Evolutionary conservation across 345 rosid species (phyloP), one percentile per base, ranked within the genome.

Genomic region (Citrus medica): DNA sequence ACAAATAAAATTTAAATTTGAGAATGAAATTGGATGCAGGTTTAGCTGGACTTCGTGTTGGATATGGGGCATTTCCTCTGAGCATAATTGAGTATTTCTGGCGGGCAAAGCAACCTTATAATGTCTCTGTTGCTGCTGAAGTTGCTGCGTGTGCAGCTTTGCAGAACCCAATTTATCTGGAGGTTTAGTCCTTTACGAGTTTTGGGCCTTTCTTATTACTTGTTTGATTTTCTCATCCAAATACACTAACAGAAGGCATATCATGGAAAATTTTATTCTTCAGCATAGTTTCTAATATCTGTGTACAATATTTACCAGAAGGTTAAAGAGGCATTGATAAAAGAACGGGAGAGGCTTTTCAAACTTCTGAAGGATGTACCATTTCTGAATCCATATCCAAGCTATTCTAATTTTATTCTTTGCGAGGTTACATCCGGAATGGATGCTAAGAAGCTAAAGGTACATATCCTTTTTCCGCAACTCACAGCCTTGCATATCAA

Each of bases 31-130:
- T 25, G 28, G 32, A 6, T 84, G 79, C 87, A 95, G 99, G 94
- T 74, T 84, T 96, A 76, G 99, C 99, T 9, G 99, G 99, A 60
- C 87, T 96, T 0, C 85, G 98, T 8, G 95, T 94, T 79, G 99
- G 99, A 67, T 96, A 96, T 74, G 99, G 99, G 81, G 93, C 99
- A 69, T 96, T 96, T 81, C 95, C 98, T 37, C 76, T 85, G 76
- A 91, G 97, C 82, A 87, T 96, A 82, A 92, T 96, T 25, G 90
- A 94, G 85, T 96, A 88, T 85, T 76, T 92, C 55, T 94, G 98
- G 97, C 88, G 97, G 86, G 99, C 98, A 3, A 94, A 96, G 65
- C 97, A 94, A 35, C 99, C 98, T 25, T 96, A 94, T 67, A 96
- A 94, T 77, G 99, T 96, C 64, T 94, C 99, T 25, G 97, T 96